Base-by-base conservation (phyloP, 345 rosid species). In the Populus tremula region DNA sequence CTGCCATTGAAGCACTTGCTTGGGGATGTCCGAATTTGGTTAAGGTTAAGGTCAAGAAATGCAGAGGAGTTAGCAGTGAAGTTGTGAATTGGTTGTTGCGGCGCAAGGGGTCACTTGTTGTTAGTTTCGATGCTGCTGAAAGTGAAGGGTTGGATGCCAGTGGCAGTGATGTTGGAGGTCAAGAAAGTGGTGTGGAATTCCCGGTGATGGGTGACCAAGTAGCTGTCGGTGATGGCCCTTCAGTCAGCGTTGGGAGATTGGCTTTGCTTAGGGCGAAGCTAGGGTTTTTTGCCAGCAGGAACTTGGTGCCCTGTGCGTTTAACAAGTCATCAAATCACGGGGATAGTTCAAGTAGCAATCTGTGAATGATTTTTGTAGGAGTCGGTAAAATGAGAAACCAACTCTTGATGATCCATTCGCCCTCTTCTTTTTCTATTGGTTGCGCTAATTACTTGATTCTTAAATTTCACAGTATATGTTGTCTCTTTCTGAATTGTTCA, bases 11-110 rank as follows among this genome's bases (percentile, higher is more conserved):
- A 87, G 90, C 94, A 7, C 85, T 94, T 5, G 91, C 89, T 43
- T 80, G 67, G 79, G 98, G 98, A 0, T 94, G 96, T 74, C 97
- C 98, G 8, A 91, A 76, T 83, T 83, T 94, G 87, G 85, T 88
- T 45, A 94, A 91, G 84, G 76, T 94, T 50, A 94, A 94, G 87
- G 92, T 94, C 39, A 92, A 86, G 89, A 92, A 92, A 76, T 94
- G 98, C 80, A 84, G 71, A 75, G 86, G 87, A 76, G 96, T 94
- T 72, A 91, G 88, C 16, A 69, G 76, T 75, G 90, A 88, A 35
- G 86, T 79, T 10, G 86, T 80, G n/a, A 90, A 85, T 68, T 89
- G 93, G 90, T 81, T 94, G 85, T 85, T 74, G 69, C 86, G 79
- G 33, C 85, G 76, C 5, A 89, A 90, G 86, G 80, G 70, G 67